Evolutionary conservation across 768 basidiomycete species (phyloP).

Genomic region (Tricholoma bakamatsutake): DNA sequence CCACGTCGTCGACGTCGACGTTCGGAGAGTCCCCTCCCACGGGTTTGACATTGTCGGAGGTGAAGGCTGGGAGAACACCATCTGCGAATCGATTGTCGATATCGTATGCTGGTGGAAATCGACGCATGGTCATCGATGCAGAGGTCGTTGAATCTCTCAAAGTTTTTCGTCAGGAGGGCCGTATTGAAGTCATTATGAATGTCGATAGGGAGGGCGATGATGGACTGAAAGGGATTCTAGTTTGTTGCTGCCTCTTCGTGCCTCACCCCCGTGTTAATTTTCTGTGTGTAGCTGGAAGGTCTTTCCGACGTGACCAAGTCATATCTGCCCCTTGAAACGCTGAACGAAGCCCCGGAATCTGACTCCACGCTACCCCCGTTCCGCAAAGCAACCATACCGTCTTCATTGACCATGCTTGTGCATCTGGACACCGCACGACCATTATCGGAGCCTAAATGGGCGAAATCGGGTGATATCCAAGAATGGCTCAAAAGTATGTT

Average conservation of each 20-base stretch:
- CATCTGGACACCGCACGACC: conserved; percentile 86
- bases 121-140: conserved; percentile 85
- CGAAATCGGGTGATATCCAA: conserved; percentile 88
- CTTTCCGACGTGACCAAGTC: conserved; percentile 67
- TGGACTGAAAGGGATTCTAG: conserved; percentile 69
- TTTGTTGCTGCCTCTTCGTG: conserved; percentile 31
- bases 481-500: conserved; percentile 91
- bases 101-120: conserved; percentile 85
- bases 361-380: conserved; percentile 76
- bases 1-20: conserved; percentile 35
- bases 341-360: conserved; percentile 34
- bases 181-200: conserved; percentile 75
- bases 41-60: conserved; percentile 25
- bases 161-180: conserved; percentile 76
- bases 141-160: conserved; percentile 78
- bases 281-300: conserved; percentile 56
- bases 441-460: conserved; percentile 95
- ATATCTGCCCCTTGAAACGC: conserved; percentile 53
- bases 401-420: conserved; percentile 58
- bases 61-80: conserved; percentile 42
- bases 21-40: conserved; percentile 42
- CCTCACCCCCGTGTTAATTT: conserved; percentile 9
- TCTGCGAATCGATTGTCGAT: conserved; percentile 90
- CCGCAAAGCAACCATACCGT: conserved; percentile 44
- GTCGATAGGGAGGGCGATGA: conserved; percentile 50